Conservation (phyloP, 1,139 yeast species). For the Saccharomyces hybrid region DNA sequence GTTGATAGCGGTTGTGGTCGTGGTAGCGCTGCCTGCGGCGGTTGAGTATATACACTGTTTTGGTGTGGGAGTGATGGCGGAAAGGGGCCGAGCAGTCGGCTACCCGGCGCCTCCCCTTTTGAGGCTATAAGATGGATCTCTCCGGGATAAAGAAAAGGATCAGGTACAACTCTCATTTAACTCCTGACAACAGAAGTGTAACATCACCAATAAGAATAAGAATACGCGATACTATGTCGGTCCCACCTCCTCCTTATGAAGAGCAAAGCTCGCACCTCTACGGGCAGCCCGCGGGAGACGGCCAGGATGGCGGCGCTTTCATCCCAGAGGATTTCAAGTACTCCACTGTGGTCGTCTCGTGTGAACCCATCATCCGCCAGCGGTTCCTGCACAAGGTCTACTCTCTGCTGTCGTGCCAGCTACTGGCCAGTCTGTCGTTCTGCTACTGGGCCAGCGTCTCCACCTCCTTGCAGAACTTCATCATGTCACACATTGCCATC, state of each 20-base stretch:
- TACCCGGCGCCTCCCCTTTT: neutral
- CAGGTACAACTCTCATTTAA: neutral
- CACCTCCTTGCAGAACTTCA: no score
- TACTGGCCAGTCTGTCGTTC: slow-evolving; percentile 51
- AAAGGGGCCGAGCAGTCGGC: neutral
- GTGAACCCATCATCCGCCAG: slow-evolving; percentile 69
- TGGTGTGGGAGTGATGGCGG: neutral
- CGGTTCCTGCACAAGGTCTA: slow-evolving; percentile 75
- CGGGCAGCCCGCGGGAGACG: slow-evolving; percentile 15
- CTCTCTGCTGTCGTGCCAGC: slow-evolving; percentile 57
- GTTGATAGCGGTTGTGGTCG: neutral
- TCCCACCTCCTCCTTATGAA: slow-evolving; percentile 3
- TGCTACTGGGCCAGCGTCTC: slow-evolving; percentile 38
- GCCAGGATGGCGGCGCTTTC: slow-evolving; percentile 33
- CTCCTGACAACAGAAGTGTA: neutral
- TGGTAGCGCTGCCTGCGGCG: neutral
- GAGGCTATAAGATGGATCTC: neutral
- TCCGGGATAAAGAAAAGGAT: neutral
- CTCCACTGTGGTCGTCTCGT: slow-evolving; percentile 67
- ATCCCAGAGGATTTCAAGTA: slow-evolving; percentile 80
- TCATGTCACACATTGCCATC: slow-evolving; percentile 50
- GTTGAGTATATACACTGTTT: neutral
- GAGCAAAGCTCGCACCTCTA: slow-evolving; percentile 4
- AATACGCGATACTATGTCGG: neutral
- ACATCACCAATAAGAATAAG: neutral